These are phyloP conservation scores for Aspergillus amoenus DNA, from an alignment of 2,329 filamentous ascomycete species.

Conservation along the genomic window DNA sequence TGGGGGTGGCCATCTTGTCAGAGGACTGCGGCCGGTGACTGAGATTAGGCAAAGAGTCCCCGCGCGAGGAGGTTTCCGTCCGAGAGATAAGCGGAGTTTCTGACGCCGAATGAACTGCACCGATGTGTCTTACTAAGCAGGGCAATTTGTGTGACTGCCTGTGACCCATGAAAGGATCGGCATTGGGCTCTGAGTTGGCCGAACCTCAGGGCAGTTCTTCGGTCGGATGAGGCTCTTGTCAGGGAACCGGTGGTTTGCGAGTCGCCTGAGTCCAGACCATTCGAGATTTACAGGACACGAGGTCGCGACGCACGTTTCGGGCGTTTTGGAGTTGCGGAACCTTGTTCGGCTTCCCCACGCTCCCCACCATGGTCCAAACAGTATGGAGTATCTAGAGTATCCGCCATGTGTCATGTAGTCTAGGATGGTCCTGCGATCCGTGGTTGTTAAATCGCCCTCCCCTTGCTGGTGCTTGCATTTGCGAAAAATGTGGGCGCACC, in stretches of 20 bases:
- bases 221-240: not conserved
- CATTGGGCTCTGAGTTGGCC: not conserved
- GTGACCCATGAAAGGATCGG: not conserved
- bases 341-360: not conserved
- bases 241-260: not conserved
- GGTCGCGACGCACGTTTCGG: not conserved
- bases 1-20: not conserved
- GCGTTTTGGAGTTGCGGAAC: not conserved
- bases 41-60: not conserved
- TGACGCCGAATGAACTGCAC: not conserved
- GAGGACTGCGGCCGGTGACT: not conserved
- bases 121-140: not conserved
- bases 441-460: not conserved
- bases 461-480: not conserved
- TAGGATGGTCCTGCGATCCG: not conserved
- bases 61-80: not conserved
- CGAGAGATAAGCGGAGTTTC: not conserved
- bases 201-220: not conserved
- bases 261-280: not conserved
- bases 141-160: not conserved
- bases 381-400: not conserved
- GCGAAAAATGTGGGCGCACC: not conserved
- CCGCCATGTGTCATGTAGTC: not conserved
- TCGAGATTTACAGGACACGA: not conserved
- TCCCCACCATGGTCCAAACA: not conserved